Base-by-base conservation (phyloP, 345 rosid species). In the Moricandia moricandioides region DNA sequence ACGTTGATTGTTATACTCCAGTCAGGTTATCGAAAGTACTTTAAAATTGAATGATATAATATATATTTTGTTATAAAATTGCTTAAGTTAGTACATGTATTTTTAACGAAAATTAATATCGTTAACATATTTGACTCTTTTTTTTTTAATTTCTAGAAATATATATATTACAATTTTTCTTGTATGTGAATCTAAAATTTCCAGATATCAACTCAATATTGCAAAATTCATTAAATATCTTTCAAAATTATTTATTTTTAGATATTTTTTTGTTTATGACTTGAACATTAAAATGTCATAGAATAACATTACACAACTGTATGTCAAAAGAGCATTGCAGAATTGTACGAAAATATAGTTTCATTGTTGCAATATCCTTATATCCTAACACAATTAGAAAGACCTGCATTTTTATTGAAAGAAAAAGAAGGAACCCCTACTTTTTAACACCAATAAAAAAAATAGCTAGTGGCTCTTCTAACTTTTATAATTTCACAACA, bases 401-500 rank as follows among this genome's bases (percentile, higher is more conserved):
- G 29, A 8, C 35, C 4, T 17, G 9, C 49, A 62, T 6, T 35
- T 35, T 62, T 12, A 62, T 37, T 35, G 16, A 43, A 12, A 35
- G 35, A 4, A 35, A 3, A 2, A 35, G 7, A 62, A 35, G 4
- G 21, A 16, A 8, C 6, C 45, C 54, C 21, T 40, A 24, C 13
- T 14, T 65, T 65, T n/a, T 26, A 43, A 40, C 16, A 39, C 10
- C 1, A 7, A 13, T 18, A 35, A 21, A 27, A 21, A 21, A 65
- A 65, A 65, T 17, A 27, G 8, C 49, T 18, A 65, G 65, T 73
- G 78, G 71, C 78, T 73, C 71, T 73, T 73, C 4, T 73, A 55
- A 57, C 57, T 27, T 16, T 7, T 37, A 73, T 29, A 73, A 56
- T 55, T 30, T 5, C 37, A 73, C 8, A 65, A 56, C 59, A 4